These are phyloP conservation scores for Aspergillus pseudoviridinutans DNA, from an alignment of 2,329 filamentous ascomycete species.

Conservation along the genomic window DNA sequence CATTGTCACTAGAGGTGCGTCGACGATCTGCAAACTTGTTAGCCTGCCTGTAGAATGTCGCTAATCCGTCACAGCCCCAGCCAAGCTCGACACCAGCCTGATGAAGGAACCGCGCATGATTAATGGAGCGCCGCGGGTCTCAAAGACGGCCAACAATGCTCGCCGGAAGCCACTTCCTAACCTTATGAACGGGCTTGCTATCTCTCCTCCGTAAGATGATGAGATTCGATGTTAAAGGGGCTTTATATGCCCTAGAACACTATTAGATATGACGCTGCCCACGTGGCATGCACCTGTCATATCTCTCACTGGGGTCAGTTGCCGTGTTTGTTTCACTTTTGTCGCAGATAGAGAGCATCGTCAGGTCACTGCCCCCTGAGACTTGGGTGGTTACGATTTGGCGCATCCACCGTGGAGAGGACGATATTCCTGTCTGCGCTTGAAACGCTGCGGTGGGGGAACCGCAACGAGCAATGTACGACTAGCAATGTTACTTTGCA, in stretches of 20 bases:
- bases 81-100: conserved; percentile 75
- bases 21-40: conserved; percentile 47
- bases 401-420: not conserved
- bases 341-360: not conserved
- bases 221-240: not conserved
- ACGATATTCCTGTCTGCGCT: not conserved
- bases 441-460: no score
- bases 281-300: not conserved
- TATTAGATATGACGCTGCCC: not conserved
- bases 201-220: conserved; percentile 27
- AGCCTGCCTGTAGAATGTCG: not conserved
- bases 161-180: conserved; percentile 42
- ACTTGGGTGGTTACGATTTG: not conserved
- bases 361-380: not conserved
- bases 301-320: not conserved
- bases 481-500: no score
- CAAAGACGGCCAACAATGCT: conserved; percentile 41
- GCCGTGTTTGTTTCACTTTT: not conserved
- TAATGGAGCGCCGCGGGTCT: conserved; percentile 72
- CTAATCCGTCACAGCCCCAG: conserved; percentile 56
- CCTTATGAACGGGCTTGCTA: conserved; percentile 39
- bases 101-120: conserved; percentile 92
- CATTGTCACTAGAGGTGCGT: conserved; percentile 48
- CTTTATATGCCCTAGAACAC: not conserved
- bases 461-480: no score